Evolutionary conservation across 148 eudicot species (phyloP), one percentile per base, ranked within the genome.

Genomic region (Spergularia marina): DNA sequence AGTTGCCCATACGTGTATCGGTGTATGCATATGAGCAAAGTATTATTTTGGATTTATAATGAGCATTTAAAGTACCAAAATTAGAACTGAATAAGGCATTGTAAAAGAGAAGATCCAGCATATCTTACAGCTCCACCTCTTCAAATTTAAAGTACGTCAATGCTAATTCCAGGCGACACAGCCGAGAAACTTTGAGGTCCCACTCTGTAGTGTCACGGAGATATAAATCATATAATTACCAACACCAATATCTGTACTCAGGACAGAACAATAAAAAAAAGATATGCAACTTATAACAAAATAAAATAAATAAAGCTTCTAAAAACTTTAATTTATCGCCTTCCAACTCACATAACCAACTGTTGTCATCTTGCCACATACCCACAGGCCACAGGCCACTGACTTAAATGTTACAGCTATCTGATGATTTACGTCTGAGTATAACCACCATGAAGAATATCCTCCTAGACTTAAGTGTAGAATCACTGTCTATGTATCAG

Each of bases 41-140:
- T 6, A 0, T 64, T 40, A 8, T 16, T 65, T 39, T 18, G 64
- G 64, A 59, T 59, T 65, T 65, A 4, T 40, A 74, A 15, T 5
- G 10, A 56, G 51, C 15, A 62, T 47, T 64, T 18, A 47, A 25
- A 49, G 72, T 56, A 53, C 36, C 65, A 47, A 23, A 55, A 72
- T 40, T 14, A 74, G 52, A 74, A 16, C 39, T 5, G 56, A 44
- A 67, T 47, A 77, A 68, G 15, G 51, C 5, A 76, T 25, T 56
- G 30, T 36, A 10, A 40, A 51, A 21, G 41, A 68, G 67, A 73
- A 65, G 18, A 75, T 65, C 54, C 7, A 39, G 53, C 72, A 68
- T 57, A 82, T 76, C 97, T 87, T 89, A 94, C 98, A 76, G 86
- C 80, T 91, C 96, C 78, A 91, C 86, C 80, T 90, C 98, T 70